phyloP scores from a whole-genome alignment of 495 filamentous ascomycete genomes.

The Parathielavia hyrcaniae region DNA sequence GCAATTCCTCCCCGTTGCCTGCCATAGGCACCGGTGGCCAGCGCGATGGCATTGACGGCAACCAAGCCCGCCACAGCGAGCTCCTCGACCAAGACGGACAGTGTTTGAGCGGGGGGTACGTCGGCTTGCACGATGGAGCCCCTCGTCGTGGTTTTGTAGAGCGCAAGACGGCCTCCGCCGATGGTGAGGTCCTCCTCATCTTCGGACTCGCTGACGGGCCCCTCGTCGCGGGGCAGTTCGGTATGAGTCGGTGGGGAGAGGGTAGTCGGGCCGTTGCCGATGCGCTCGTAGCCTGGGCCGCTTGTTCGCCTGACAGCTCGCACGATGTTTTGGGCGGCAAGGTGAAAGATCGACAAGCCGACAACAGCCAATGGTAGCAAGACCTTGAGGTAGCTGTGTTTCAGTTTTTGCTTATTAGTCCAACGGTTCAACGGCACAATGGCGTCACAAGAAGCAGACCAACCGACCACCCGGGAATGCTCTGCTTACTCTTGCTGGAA shows the following conservation, averaged over 20 bases:
- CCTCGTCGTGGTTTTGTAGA: constrained; percentile 56
- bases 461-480: not conserved
- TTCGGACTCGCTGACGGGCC: constrained; percentile 48
- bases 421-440: constrained; percentile 1
- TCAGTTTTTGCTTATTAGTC: constrained; percentile 15
- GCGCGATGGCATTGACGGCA: constrained; percentile 55
- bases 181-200: constrained; percentile 57
- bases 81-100: constrained; percentile 65
- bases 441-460: constrained; percentile 6
- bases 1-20: constrained; percentile 42
- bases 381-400: constrained; percentile 70
- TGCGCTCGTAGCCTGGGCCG: constrained; percentile 44
- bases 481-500: constrained; percentile 71
- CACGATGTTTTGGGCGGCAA: constrained; percentile 50
- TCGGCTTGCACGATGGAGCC: constrained; percentile 68
- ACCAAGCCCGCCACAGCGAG: constrained; percentile 66
- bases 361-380: constrained; percentile 70
- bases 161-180: constrained; percentile 45
- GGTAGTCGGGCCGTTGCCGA: constrained; percentile 35
- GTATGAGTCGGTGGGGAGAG: constrained; percentile 45
- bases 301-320: constrained; percentile 44
- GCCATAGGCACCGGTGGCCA: constrained; percentile 41
- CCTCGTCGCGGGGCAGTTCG: constrained; percentile 41
- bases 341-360: constrained; percentile 60
- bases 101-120: constrained; percentile 65